phyloP scores from a whole-genome alignment of 176 grass and related monocot genomes.

The Oryza punctata region DNA sequence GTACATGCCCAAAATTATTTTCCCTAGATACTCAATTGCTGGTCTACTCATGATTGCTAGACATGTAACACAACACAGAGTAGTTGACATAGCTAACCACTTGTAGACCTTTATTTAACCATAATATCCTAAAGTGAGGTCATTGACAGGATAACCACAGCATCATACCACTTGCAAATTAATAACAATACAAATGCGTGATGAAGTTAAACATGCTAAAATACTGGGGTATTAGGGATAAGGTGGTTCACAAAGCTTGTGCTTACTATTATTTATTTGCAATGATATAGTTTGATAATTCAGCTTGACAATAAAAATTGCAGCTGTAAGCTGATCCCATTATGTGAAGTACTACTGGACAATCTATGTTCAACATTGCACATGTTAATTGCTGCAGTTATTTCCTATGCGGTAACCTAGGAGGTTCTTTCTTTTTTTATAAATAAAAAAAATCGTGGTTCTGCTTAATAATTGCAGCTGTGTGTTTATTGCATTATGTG shows the following conservation, averaged over 20 bases:
- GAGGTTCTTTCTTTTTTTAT: not conserved
- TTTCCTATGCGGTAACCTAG: not conserved
- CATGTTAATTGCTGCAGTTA: not conserved
- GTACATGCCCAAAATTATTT: not conserved
- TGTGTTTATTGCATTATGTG: too few species aligned
- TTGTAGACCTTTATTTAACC: not conserved
- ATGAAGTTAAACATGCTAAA: not conserved
- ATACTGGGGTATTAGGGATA: not conserved
- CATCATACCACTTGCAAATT: not conserved
- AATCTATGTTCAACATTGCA: not conserved
- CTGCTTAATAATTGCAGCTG: too few species aligned
- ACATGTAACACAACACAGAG: not conserved
- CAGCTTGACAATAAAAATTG: not conserved
- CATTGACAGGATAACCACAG: not conserved
- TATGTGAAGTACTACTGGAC: not conserved
- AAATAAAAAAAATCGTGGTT: not conserved
- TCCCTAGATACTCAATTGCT: not conserved
- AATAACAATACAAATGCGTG: conserved; percentile 1
- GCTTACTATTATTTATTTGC: not conserved
- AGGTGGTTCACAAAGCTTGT: not conserved
- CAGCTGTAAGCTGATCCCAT: not conserved
- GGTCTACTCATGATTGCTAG: not conserved
- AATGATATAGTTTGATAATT: not conserved
- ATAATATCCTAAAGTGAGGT: not conserved
- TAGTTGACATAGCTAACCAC: conserved; percentile 5